Conservation (phyloP, 208 protist species). For the Lotmaria passim region DNA sequence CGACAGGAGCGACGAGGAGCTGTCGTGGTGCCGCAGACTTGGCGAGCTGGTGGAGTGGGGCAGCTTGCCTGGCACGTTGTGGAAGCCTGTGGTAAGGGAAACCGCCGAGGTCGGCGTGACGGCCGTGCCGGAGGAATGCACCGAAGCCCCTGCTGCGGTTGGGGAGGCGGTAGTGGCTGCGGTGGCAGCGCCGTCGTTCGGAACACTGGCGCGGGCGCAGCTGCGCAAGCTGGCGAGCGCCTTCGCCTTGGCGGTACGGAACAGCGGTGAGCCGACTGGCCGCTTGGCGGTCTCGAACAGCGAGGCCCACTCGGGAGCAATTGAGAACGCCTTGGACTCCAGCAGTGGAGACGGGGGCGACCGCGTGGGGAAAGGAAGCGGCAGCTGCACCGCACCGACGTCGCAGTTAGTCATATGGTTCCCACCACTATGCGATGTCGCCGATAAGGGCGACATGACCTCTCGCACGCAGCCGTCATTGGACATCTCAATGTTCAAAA, state of each 20-base stretch:
- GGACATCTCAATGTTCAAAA: slow-evolving; percentile 73
- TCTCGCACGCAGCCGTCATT: slow-evolving; percentile 10
- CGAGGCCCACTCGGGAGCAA: slow-evolving; percentile 37
- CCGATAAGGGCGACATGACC: neutral
- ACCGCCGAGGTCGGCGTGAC: slow-evolving; percentile 21
- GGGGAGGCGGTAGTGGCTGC: neutral
- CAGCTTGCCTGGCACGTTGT: slow-evolving; percentile 6
- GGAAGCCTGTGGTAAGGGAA: slow-evolving; percentile 6
- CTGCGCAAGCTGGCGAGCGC: neutral
- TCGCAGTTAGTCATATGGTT: no score
- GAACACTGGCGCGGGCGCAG: neutral
- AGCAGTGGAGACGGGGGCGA: neutral
- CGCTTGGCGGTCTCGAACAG: slow-evolving; percentile 38
- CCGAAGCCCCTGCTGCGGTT: slow-evolving; percentile 6
- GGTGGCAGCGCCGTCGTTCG: neutral
- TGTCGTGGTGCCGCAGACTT: slow-evolving; percentile 28
- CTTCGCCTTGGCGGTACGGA: slow-evolving; percentile 22
- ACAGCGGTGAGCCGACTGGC: slow-evolving; percentile 33
- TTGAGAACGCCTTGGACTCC: neutral
- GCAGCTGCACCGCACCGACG: neutral
- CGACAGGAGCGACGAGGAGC: slow-evolving; percentile 39
- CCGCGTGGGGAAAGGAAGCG: neutral
- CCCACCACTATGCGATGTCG: no score
- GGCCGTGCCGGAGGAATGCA: slow-evolving; percentile 3
- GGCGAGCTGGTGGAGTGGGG: slow-evolving; percentile 16